Evolutionary conservation across 768 basidiomycete genomes (phyloP), one percentile per base, ranked within the genome.

Genomic region (Bullera alba): DNA sequence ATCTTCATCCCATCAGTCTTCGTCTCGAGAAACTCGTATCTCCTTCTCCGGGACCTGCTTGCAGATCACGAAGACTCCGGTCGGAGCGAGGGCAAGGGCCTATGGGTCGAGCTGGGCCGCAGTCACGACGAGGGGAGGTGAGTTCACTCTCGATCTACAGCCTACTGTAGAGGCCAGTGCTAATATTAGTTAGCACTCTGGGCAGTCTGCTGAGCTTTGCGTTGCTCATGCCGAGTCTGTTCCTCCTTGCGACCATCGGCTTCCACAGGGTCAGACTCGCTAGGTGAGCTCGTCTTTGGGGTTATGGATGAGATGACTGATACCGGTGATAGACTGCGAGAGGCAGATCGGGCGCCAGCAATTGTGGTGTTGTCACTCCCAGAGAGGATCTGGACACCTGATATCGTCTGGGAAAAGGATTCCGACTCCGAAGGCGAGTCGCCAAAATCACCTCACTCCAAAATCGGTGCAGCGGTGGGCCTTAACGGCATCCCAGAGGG

Each of bases 161-260:
- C 37, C 34, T 32, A 22, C 17, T 25, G 22, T 26, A 19, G 30
- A 30, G n/a, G n/a, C n/a, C n/a, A n/a, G n/a, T n/a, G n/a, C n/a
- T n/a, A n/a, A n/a, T n/a, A n/a, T n/a, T n/a, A n/a, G n/a, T n/a
- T 42, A 73, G 72, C 38, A 68, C 75, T 0, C 53, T 76, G 3
- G 64, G 70, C 46, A 71, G 73, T 49, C 50, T 75, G 14, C 59
- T 75, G 6, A 66, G 91, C 52, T 77, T 90, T 53, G 87, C 96
- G 30, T 78, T 96, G 46, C 80, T 96, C 53, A 82, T 96, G 16
- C 93, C 93, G 2, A 90, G 88, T 5, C 78, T 84, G 23, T 79
- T 97, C 55, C 91, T 92, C 1, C 84, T 95, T 65, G 73, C 87
- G 54, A 93, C 91, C 1, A 81, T 95, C 34, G 79, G 93, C 51